Percentiles rank a stretch among this genome's conserved stretches.
phyloP scores from a whole-genome alignment of 2,329 filamentous ascomycete species.

The Pyrenochaeta sp. region DNA sequence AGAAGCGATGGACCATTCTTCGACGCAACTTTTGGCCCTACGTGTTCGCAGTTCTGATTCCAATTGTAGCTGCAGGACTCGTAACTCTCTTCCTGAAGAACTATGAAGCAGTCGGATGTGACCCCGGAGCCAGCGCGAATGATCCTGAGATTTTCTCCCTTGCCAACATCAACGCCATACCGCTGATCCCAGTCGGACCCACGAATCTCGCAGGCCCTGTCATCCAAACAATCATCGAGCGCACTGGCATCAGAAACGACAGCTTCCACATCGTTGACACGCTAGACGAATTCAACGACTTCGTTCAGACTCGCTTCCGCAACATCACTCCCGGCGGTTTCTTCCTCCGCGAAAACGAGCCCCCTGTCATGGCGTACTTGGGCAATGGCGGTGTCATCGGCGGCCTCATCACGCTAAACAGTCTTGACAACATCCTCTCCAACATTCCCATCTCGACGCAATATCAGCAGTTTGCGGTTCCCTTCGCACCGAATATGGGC shows the following conservation, averaged over 20 bases:
- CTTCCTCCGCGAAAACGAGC: constrained; percentile 70
- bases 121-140: constrained; percentile 46
- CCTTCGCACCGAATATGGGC: constrained; percentile 72
- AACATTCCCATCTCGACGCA: constrained; percentile 74
- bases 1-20: constrained; percentile 79
- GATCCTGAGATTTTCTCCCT: constrained; percentile 41
- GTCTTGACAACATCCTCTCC: constrained; percentile 80
- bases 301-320: constrained; percentile 67
- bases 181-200: constrained; percentile 53
- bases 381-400: constrained; percentile 69
- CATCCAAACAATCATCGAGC: constrained; percentile 35
- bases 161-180: constrained; percentile 25
- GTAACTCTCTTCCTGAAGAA: constrained; percentile 76
- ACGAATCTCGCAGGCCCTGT: constrained; percentile 35
- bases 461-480: constrained; percentile 78
- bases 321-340: constrained; percentile 80
- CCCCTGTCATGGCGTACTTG: constrained; percentile 74
- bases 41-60: constrained; percentile 75
- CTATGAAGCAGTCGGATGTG: constrained; percentile 60
- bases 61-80: constrained; percentile 79
- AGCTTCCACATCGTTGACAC: constrained; percentile 65
- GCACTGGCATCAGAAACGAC: constrained; percentile 30
- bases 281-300: constrained; percentile 72
- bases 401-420: constrained; percentile 83
- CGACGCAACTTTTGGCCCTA: constrained; percentile 81